Conservation (phyloP, 495 filamentous ascomycete species). For the Ascobolus immersus region DNA sequence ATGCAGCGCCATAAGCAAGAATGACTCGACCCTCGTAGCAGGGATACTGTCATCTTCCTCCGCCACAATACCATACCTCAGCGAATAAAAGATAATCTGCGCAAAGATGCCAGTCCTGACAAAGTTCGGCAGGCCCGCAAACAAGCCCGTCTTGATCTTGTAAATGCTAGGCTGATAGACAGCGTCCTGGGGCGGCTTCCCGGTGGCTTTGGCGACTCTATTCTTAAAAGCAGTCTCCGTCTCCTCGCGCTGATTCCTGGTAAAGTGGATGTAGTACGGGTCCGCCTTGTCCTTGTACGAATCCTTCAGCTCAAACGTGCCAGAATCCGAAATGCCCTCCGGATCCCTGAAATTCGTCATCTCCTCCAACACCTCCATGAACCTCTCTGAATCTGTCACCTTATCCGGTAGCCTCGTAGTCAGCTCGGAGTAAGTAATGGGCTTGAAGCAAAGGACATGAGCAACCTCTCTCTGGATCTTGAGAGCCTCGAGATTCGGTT, state of each 20-base stretch:
- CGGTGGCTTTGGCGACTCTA: conserved; percentile 68
- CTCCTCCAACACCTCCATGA: conserved; percentile 54
- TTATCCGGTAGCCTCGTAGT: conserved; percentile 57
- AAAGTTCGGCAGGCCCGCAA: conserved; percentile 46
- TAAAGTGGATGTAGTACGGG: conserved; percentile 84
- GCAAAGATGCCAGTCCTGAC: conserved; percentile 64
- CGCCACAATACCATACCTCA: conserved; percentile 47
- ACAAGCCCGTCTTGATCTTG: conserved; percentile 50
- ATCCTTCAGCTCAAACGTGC: conserved; percentile 76
- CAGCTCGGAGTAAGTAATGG: conserved; percentile 78
- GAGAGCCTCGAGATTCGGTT: conserved; percentile 34
- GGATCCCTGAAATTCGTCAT: conserved; percentile 74
- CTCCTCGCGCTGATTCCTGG: conserved; percentile 90
- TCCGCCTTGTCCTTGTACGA: conserved; percentile 67
- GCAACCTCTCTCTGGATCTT: conserved; percentile 70
- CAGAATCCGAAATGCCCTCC: conserved; percentile 73
- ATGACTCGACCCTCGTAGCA: conserved; percentile 60
- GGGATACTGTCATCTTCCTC: conserved; percentile 46
- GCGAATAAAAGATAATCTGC: conserved; percentile 69
- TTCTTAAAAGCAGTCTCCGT: conserved; percentile 67
- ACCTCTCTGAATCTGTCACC: conserved; percentile 56
- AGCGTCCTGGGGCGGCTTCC: conserved; percentile 52
- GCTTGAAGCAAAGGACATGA: conserved; percentile 87
- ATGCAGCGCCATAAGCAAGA: conserved; percentile 74
- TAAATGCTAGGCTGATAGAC: conserved; percentile 79